A percentile compares a stretch with the other conserved stretches of the same genome.
Conservation (phyloP, 2,329 filamentous ascomycete species). For the Diaporthe sp. region DNA sequence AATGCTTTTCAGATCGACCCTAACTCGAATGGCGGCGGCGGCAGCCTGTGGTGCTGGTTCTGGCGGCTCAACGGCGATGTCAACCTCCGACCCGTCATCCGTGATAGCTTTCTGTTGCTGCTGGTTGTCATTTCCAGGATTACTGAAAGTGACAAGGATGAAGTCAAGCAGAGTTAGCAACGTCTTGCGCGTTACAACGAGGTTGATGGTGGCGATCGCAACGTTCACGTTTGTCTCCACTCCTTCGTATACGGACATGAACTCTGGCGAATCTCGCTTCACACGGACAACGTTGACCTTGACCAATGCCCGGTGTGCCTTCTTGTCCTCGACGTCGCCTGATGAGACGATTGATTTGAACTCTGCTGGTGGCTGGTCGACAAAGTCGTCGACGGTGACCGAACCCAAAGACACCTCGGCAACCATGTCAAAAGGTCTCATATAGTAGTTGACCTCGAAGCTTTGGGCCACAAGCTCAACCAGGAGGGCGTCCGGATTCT, state of each 20-base stretch:
- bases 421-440: conserved; percentile 91
- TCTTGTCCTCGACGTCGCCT: conserved; percentile 77
- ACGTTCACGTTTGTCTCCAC: conserved; percentile 95
- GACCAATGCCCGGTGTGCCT: conserved; percentile 85
- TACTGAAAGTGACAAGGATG: conserved; percentile 90
- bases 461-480: conserved; percentile 92
- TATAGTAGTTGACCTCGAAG: conserved; percentile 89
- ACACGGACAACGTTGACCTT: conserved; percentile 91
- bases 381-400: conserved; percentile 92
- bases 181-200: conserved; percentile 94
- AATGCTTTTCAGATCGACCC: conserved; percentile 93
- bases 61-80: conserved; percentile 55
- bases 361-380: conserved; percentile 87
- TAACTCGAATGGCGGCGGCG: conserved; percentile 88
- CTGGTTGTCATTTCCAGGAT: conserved; percentile 57
- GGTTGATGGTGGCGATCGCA: conserved; percentile 93
- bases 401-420: conserved; percentile 91
- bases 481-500: conserved; percentile 82
- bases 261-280: conserved; percentile 92
- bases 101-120: conserved; percentile 53
- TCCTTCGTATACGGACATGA: conserved; percentile 90
- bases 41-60: conserved; percentile 53
- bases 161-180: conserved; percentile 94
- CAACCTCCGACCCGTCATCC: conserved; percentile 56
- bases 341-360: conserved; percentile 99